Evolutionary conservation across 1,139 yeast species (phyloP).

Genomic region (Debaryomycetaceae sp.): DNA sequence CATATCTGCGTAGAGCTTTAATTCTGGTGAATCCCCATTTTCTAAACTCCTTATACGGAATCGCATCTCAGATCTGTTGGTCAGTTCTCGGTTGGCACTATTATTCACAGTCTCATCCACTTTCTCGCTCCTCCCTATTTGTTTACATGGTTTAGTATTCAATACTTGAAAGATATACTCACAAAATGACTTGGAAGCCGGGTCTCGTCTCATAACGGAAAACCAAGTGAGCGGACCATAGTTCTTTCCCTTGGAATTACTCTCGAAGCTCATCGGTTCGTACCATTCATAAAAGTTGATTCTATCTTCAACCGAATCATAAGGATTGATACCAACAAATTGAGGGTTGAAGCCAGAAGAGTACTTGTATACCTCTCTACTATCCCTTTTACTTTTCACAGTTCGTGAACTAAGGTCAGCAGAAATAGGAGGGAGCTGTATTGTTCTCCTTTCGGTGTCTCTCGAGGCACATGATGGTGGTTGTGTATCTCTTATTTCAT

Average conservation of each 20-base stretch:
- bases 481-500: not conserved
- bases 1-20: constrained; percentile 18
- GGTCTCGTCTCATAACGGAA: constrained; percentile 34
- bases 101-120: constrained; percentile 1
- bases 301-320: constrained; percentile 17
- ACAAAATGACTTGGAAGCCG: constrained; percentile 13
- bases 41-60: constrained; percentile 25
- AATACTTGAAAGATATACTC: not conserved
- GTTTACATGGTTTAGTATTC: not conserved
- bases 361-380: not conserved
- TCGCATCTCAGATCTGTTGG: constrained; percentile 9
- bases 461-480: not conserved
- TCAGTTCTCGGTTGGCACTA: not conserved
- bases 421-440: not conserved
- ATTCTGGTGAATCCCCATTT: constrained; percentile 26
- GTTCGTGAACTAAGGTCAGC: no score
- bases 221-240: constrained; percentile 43
- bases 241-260: constrained; percentile 22
- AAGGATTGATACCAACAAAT: constrained; percentile 27
- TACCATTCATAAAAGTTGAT: constrained; percentile 34
- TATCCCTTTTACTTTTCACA: not conserved
- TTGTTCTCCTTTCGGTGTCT: not conserved
- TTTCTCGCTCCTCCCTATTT: not conserved
- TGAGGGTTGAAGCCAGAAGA: constrained; percentile 10
- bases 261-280: constrained; percentile 22